Base-by-base conservation (phyloP, 1,284 basidiomycete genomes). In the Ceratobasidium theobromae region DNA sequence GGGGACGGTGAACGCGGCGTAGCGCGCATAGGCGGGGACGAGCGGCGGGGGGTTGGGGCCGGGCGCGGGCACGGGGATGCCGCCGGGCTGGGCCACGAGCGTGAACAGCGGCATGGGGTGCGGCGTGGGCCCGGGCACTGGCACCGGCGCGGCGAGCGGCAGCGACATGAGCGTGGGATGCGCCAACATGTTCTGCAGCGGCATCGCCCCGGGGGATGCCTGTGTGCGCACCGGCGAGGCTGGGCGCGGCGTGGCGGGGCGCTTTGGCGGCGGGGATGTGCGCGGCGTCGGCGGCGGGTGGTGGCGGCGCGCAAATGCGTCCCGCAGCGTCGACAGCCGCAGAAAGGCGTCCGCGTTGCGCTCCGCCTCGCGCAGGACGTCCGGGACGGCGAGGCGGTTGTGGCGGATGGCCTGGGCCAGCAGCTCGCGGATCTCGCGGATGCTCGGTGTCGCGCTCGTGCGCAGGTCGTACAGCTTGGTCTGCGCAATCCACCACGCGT, bases 401-500 rank as follows among this genome's bases (percentile, higher is more conserved):
- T 51, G 30, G 33, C 48, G 45, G 32, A 62, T 62, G 45, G 58
- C 58, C 16, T 62, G 46, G 46, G 58, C 58, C 4, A 62, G 46
- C 45, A 62, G 45, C 32, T 62, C 58, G 32, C 46, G 58, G 46
- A 62, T 51, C 46, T 62, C 46, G 46, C 58, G 46, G 32, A 62
- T 41, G 35, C 46, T 62, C 21, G 57, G 57, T 2, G 43, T 21
- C n/a, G 57, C 32, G n/a, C 30, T 32, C 6, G 57, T 60, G 18
- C 45, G 43, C 30, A 60, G 57, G 45, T 60, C 57, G 46, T 60
- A 60, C 27, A 60, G 45, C 18, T 27, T 32, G 16, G 57, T 60
- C 57, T 60, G 57, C n/a, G 57, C 57, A 21, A 60, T 30, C 57
- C 57, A 60, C 57, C 57, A 60, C n/a, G 43, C 28, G 46, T 60